A percentile compares a stretch with the other conserved stretches of the same genome.
phyloP scores from a whole-genome alignment of 805 yeast genomes.

The Wickerhamomyces bisporus region DNA sequence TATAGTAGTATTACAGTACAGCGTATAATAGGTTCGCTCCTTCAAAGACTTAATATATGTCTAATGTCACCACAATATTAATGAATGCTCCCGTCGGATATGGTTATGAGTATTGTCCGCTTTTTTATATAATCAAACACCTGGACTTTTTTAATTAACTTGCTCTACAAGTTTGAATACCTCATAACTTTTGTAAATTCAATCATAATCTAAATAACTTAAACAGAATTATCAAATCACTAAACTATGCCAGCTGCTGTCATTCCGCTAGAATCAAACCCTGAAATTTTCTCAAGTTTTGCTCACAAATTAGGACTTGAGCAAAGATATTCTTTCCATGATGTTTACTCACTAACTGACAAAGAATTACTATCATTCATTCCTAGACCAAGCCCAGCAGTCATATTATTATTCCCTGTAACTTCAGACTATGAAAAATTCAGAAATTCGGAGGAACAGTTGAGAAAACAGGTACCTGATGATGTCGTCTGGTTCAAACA shows the following conservation, averaged over 20 bases:
- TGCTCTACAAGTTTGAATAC: too few species aligned
- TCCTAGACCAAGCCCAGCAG: slow-evolving; percentile 74
- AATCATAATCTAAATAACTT: too few species aligned
- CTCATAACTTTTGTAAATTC: too few species aligned
- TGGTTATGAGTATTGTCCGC: background rate
- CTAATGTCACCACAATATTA: too few species aligned
- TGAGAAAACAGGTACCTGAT: slow-evolving; percentile 8
- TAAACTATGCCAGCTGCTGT: slow-evolving; percentile 34
- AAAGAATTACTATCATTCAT: slow-evolving; percentile 73
- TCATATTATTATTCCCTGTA: slow-evolving; percentile 80
- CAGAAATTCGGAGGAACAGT: slow-evolving; percentile 36
- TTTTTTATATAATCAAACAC: too few species aligned
- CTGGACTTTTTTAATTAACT: too few species aligned
- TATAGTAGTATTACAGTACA: too few species aligned
- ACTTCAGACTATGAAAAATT: slow-evolving; percentile 54
- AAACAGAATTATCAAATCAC: background rate
- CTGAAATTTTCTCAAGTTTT: slow-evolving; percentile 70
- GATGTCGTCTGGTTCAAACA: slow-evolving; percentile 76
- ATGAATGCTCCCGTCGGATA: too few species aligned
- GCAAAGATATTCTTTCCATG: slow-evolving; percentile 58
- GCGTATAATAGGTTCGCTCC: too few species aligned
- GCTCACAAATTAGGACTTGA: slow-evolving; percentile 65
- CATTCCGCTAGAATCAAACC: slow-evolving; percentile 88
- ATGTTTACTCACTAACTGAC: slow-evolving; percentile 81
- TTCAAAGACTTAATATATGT: too few species aligned